Evolutionary conservation across 2,329 filamentous ascomycete species (phyloP).

Genomic region (Fusarium sp.): DNA sequence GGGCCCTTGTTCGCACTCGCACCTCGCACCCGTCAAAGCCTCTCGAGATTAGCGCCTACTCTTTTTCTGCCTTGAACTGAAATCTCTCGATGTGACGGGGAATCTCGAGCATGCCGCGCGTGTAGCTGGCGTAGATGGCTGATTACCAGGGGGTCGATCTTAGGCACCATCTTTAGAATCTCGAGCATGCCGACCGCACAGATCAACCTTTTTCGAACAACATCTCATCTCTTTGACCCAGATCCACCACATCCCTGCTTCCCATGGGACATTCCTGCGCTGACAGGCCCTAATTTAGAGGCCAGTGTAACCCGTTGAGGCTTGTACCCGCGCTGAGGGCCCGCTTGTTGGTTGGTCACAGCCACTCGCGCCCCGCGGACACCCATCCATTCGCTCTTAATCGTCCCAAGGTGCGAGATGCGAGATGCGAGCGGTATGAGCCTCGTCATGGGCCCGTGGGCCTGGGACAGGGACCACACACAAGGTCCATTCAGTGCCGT

Average conservation of each 20-base stretch:
- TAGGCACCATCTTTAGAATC: background rate
- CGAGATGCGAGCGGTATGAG: background rate
- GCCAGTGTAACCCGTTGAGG: conserved; percentile 13
- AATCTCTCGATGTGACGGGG: background rate
- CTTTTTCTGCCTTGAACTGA: background rate
- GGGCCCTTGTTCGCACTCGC: background rate
- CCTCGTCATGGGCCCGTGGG: background rate
- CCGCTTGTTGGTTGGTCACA: background rate
- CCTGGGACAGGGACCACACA: background rate
- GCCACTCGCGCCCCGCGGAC: background rate
- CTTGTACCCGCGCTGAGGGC: background rate
- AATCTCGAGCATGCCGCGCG: background rate
- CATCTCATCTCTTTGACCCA: background rate
- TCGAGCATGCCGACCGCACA: background rate
- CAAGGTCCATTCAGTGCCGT: background rate
- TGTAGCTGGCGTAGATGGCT: background rate
- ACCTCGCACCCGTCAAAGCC: conserved; percentile 7
- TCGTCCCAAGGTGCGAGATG: background rate
- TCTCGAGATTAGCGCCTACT: background rate
- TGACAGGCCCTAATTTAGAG: conserved; percentile 31
- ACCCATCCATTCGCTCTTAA: background rate
- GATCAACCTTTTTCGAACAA: background rate
- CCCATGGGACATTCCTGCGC: conserved; percentile 8
- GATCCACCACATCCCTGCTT: background rate
- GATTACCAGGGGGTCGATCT: background rate